Percentiles rank a stretch among this genome's conserved stretches.
Evolutionary conservation across 768 basidiomycete genomes (phyloP).

Genomic region (Leucocoprinus sp.): DNA sequence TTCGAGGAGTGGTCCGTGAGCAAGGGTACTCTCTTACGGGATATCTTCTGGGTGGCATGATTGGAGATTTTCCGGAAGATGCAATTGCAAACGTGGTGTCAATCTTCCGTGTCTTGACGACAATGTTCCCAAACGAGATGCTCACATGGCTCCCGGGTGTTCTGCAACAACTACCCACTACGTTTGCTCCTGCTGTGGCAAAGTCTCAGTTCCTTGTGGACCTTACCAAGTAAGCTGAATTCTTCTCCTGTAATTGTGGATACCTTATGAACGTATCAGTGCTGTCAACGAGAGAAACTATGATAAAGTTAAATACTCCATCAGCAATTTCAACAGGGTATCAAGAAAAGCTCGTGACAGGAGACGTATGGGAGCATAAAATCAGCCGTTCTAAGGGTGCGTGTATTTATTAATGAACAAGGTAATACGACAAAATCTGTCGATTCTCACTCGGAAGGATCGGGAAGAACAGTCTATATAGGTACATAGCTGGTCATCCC

Average conservation of each 20-base stretch:
- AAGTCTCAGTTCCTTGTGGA: conserved; percentile 70
- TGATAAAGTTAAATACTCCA: conserved; percentile 78
- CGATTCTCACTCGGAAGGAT: not conserved
- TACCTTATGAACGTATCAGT: conserved; percentile 29
- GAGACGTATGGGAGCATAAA: conserved; percentile 34
- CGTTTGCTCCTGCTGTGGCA: conserved; percentile 51
- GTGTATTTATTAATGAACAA: conserved; percentile 9
- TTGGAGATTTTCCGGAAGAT: conserved; percentile 87
- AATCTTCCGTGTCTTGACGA: conserved; percentile 63
- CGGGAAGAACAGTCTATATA: not conserved
- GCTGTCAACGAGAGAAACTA: conserved; percentile 55
- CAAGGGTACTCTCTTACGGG: conserved; percentile 68
- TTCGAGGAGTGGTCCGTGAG: conserved; percentile 52
- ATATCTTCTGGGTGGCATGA: conserved; percentile 67
- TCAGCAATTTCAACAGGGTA: conserved; percentile 61
- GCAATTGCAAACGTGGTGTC: conserved; percentile 63
- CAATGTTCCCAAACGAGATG: conserved; percentile 61
- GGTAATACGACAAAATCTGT: not conserved
- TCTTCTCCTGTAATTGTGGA: conserved; percentile 3
- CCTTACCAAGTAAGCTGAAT: conserved; percentile 55
- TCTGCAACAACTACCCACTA: conserved; percentile 59
- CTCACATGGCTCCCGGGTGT: conserved; percentile 66
- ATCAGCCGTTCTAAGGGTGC: conserved; percentile 13
- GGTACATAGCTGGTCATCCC: conserved; percentile 1
- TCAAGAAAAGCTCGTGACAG: conserved; percentile 70